Conservation (phyloP, 768 basidiomycete species). For the Trametopsis cervina region DNA sequence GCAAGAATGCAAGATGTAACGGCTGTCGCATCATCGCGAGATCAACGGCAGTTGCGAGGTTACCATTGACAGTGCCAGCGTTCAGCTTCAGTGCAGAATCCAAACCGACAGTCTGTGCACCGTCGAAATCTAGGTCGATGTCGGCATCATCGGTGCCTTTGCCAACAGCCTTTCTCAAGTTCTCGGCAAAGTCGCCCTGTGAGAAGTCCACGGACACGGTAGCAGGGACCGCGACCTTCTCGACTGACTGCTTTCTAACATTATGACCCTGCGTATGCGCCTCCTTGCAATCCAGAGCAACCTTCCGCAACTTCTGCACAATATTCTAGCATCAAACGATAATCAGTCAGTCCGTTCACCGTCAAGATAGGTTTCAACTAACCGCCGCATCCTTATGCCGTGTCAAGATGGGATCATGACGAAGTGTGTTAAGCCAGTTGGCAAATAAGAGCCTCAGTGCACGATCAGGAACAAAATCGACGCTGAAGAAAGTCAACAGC, state of each 20-base stretch:
- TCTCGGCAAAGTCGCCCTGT: constrained; percentile 54
- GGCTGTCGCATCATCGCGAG: constrained; percentile 62
- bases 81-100: constrained; percentile 11
- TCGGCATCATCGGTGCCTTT: constrained; percentile 58
- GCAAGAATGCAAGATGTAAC: constrained; percentile 42
- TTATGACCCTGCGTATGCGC: constrained; percentile 32
- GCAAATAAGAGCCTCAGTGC: constrained; percentile 69
- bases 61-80: constrained; percentile 8
- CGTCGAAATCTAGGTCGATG: constrained; percentile 70
- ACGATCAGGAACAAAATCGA: constrained; percentile 80
- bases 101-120: constrained; percentile 7
- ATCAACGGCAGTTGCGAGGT: constrained; percentile 38
- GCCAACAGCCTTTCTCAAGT: constrained; percentile 28
- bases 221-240: background rate
- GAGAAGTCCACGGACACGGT: constrained; percentile 16
- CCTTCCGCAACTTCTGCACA: constrained; percentile 75
- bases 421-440: constrained; percentile 75
- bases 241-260: background rate
- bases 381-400: constrained; percentile 67
- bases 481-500: constrained; percentile 84
- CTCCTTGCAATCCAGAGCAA: constrained; percentile 75
- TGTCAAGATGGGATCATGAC: constrained; percentile 62
- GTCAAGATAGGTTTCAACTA: constrained; percentile 23
- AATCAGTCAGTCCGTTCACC: constrained; percentile 1
- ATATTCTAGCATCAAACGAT: constrained; percentile 46